phyloP scores from a whole-genome alignment of 2,329 filamentous ascomycete species.

The Fusarium brachygibbosum region DNA sequence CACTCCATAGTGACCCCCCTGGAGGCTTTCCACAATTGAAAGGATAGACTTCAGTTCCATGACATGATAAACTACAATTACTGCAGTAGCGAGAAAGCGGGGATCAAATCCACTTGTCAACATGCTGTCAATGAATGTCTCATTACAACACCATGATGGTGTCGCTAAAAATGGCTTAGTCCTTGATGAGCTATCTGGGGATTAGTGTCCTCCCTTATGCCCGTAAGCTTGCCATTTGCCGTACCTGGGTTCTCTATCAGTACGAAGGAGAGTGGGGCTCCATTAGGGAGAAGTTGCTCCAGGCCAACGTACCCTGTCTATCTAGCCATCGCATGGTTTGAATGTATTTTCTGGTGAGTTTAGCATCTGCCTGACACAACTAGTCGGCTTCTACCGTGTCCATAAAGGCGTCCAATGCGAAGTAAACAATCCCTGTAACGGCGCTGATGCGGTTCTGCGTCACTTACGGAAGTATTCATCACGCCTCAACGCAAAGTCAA shows the following conservation, averaged over 20 bases:
- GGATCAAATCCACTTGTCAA: not conserved
- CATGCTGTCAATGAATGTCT: not conserved
- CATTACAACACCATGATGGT: not conserved
- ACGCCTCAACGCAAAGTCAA: not conserved
- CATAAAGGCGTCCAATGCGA: not conserved
- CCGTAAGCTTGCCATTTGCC: not conserved
- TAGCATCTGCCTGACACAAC: not conserved
- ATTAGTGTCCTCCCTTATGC: not conserved
- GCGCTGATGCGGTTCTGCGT: not conserved
- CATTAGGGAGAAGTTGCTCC: not conserved
- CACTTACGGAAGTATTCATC: constrained; percentile 2
- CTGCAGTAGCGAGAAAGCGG: not conserved
- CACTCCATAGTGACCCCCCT: not conserved
- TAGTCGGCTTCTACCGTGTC: not conserved
- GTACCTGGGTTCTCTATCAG: not conserved
- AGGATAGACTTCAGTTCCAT: not conserved
- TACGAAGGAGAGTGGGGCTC: not conserved
- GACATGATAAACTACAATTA: not conserved
- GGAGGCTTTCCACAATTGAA: not conserved
- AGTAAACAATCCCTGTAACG: not conserved
- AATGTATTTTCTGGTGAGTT: not conserved
- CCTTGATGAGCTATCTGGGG: not conserved
- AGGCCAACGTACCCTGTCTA: not conserved
- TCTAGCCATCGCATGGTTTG: not conserved
- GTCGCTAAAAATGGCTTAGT: not conserved